Base-by-base conservation (phyloP, 2,329 filamentous ascomycete species). In the Aureobasidium leucospermi region DNA sequence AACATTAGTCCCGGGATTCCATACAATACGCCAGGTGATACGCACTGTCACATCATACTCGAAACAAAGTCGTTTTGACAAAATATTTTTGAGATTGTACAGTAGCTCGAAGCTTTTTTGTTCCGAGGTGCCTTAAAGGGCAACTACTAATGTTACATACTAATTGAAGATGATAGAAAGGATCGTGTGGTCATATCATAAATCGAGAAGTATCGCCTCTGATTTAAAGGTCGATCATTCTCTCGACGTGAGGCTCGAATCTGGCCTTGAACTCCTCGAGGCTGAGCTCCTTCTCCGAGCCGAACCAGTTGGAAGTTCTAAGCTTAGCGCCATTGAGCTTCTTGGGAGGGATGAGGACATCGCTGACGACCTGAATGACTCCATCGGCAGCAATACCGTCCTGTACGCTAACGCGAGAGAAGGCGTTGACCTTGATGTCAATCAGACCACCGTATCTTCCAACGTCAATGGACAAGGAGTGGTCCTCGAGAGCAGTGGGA, bases 321-420 rank as follows among this genome's bases (percentile, higher is more conserved):
- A 28, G 67, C 64, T 60, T 70, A 65, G 60, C 41, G 13, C 68
- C 69, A 29, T 73, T 73, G 65, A 77, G 68, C 62, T 79, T 79
- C 73, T 82, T 85, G 1, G 90, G 89, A 43, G 92, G 92, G 63
- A 96, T 84, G 60, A 95, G 75, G 0, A 96, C 84, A 60, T 80
- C 80, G 49, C 81, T 79, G 0, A 94, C 78, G 15, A 93, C 85
- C 60, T 96, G 92, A 39, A 96, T 82, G 13, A 93, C 90, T 34
- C 92, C 92, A 69, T 96, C 89, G 67, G 80, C 82, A 0, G 86
- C 88, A 59, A 94, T 72, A 0, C 79, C 86, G 69, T 96, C 90
- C 63, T 85, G 78, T 6, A 89, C 76, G 0, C 78, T 76, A 1
- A 95, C 87, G 6, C 77, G 77, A 2, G 80, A 78, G 65, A 85